Evolutionary conservation across 169 alveolate species (phyloP).

Genomic region (Plasmodium relictum): DNA sequence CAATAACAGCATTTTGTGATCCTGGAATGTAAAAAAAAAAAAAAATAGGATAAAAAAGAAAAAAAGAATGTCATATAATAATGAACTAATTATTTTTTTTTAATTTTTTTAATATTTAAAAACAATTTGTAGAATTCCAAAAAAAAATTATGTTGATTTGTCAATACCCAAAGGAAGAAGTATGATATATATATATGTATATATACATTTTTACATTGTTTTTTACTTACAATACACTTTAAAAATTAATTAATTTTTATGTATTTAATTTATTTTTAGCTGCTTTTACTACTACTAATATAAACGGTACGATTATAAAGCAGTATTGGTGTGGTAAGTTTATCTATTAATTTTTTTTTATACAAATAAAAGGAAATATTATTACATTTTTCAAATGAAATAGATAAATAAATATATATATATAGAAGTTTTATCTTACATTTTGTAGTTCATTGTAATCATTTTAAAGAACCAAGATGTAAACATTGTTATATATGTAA

Average conservation of each 20-base stretch:
- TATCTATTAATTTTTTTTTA: neutral
- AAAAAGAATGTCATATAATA: neutral
- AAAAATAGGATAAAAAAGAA: neutral
- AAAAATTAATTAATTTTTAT: neutral
- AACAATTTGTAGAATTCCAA: constrained; percentile 50
- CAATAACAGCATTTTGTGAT: constrained; percentile 75
- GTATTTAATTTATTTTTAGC: constrained; percentile 28
- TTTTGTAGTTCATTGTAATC: constrained; percentile 71
- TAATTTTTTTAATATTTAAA: neutral
- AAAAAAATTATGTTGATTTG: constrained; percentile 69
- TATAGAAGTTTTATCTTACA: neutral
- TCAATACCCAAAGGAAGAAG: constrained; percentile 64
- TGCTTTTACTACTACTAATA: constrained; percentile 69
- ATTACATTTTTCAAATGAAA: neutral
- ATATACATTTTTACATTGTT: too few species aligned
- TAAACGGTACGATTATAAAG: constrained; percentile 69
- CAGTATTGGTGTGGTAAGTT: constrained; percentile 65
- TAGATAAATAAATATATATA: neutral
- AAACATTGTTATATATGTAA: constrained; percentile 95
- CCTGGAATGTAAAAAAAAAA: constrained; percentile 59
- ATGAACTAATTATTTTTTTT: neutral
- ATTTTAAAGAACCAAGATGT: constrained; percentile 92
- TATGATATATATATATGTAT: neutral
- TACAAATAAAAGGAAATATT: neutral
- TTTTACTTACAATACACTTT: neutral